Conservation (phyloP, 805 yeast species). For the Sungouiozyma intestinalis region DNA sequence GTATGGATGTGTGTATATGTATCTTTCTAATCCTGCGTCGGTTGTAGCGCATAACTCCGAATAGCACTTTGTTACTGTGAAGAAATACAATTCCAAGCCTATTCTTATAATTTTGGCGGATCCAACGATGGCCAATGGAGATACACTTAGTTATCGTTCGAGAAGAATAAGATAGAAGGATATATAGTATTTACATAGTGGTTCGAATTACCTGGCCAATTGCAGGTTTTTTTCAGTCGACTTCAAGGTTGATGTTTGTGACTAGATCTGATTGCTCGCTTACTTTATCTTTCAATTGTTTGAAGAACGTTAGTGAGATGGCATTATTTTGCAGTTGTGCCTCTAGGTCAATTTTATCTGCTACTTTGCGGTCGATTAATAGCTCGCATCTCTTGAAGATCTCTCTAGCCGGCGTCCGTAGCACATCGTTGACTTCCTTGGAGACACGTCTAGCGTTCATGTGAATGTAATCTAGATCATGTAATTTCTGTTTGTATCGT, state of each 20-base stretch:
- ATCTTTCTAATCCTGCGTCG: background rate
- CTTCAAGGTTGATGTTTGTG: conserved; percentile 21
- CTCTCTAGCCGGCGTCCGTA: conserved; percentile 74
- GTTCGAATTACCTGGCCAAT: background rate
- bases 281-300: conserved; percentile 16
- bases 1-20: background rate
- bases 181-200: background rate
- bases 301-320: conserved; percentile 22
- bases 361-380: conserved; percentile 19
- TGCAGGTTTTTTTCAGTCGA: conserved; percentile 18
- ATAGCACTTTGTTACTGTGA: background rate
- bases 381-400: conserved; percentile 34
- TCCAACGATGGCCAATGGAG: no score
- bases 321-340: conserved; percentile 14
- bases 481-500: conserved; percentile 54
- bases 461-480: conserved; percentile 66
- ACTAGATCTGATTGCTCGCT: conserved; percentile 14
- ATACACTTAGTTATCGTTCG: no score
- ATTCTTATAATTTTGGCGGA: no score
- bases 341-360: conserved; percentile 19
- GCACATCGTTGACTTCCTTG: conserved; percentile 71
- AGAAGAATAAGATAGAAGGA: background rate
- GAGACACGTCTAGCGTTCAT: conserved; percentile 68
- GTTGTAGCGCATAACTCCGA: background rate
- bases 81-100: no score